A percentile compares a stretch with the other conserved stretches of the same genome.
Conservation (phyloP, 129 eudicot species). For the Tanacetum coccineum region DNA sequence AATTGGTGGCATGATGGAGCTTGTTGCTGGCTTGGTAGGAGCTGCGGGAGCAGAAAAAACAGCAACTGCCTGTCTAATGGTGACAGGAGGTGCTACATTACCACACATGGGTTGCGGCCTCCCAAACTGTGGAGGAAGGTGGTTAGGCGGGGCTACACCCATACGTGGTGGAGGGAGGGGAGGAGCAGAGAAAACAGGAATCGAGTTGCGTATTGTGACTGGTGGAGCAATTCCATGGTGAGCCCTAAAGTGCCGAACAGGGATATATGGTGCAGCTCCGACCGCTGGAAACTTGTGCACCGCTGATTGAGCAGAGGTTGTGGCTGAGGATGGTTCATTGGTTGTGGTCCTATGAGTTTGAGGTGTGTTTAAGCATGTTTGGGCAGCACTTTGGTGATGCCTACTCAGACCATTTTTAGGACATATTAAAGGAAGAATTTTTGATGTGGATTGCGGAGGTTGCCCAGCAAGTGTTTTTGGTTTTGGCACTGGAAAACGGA, state of each 20-base stretch:
- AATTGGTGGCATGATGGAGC: neutral
- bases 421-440: too few species aligned
- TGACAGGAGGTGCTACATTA: conserved; percentile 42
- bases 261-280: conserved; percentile 52
- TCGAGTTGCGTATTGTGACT: too few species aligned
- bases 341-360: too few species aligned
- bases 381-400: conserved; percentile 9
- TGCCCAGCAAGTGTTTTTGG: too few species aligned
- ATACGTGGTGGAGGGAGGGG: conserved; percentile 43
- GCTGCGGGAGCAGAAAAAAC: conserved; percentile 19
- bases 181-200: conserved; percentile 80
- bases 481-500: too few species aligned
- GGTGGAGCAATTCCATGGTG: too few species aligned
- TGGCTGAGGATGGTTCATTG: neutral
- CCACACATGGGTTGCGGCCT: conserved; percentile 22
- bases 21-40: neutral
- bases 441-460: too few species aligned
- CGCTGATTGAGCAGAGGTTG: conserved; percentile 9
- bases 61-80: conserved; percentile 27
- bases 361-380: neutral
- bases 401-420: too few species aligned
- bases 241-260: too few species aligned
- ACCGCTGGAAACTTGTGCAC: conserved; percentile 69
- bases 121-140: conserved; percentile 28
- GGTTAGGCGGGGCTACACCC: conserved; percentile 40